Base-by-base conservation (phyloP, 1,284 basidiomycete species). In the Sporisorium exsertum region DNA sequence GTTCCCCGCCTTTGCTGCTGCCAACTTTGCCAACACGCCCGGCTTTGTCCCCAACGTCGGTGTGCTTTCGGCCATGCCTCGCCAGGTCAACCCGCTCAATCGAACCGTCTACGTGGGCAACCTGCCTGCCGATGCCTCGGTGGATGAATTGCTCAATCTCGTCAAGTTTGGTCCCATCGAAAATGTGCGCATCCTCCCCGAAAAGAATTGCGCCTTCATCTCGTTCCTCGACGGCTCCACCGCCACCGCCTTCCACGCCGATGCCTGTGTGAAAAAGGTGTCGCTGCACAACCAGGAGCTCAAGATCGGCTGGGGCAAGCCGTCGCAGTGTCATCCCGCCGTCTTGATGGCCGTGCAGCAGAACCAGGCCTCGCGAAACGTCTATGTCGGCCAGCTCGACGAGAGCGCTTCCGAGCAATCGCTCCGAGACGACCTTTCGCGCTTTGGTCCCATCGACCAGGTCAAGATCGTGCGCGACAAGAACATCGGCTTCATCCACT, bases 61-160 rank as follows among this genome's bases (percentile, higher is more conserved):
- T 47, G 59, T 70, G 15, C 58, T 71, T 29, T 27, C 66, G 2
- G 67, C 57, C 49, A 60, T 77, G 54, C 58, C 67, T 29, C 54
- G 66, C 8, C 75, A 73, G 58, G 26, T 55, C 64, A 76, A 69
- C 55, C 78, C 78, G 8, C 65, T 80, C 37, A 79, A 77, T 29
- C 92, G 96, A 64, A 99, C 97, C 0, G 95, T 99, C 54, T 99
- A 98, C 86, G 92, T 99, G 66, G 97, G 96, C 77, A 97, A 97
- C 87, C 90, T 99, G 46, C 96, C 96, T 16, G 89, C 93, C n/a
- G 94, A 94, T 24, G 95, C 96, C 0, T 95, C 94, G 7, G 95
- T 97, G 64, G 95, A 98, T 85, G 96, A 99, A 86, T 90, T 99
- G 27, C 92, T 98, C 82, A 97, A 95, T 86, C 92, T 97, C 72